Base-by-base conservation (phyloP, 371 early-diverging fungal species). In the Neoconidiobolus thromboides region DNA sequence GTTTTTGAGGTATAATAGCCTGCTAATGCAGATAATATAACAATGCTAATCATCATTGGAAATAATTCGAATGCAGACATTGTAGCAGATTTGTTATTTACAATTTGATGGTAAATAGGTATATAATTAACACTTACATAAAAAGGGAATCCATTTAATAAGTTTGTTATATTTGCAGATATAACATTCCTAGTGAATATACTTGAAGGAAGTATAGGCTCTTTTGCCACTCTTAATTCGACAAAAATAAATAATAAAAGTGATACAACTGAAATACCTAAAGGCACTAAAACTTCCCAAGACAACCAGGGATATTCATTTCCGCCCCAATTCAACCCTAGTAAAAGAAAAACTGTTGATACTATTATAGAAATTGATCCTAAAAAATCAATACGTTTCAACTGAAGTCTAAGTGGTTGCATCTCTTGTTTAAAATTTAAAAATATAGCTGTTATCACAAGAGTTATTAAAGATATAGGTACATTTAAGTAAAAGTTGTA, bases 91-190 rank as follows among this genome's bases (percentile, higher is more conserved):
- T 43, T 14, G 3, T 42, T 36, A 0, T 71, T 64, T 48, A 87
- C 86, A 43, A 87, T 78, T 62, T 84, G 86, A 69, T 85, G 86
- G 68, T 82, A 91, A 5, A 86, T 69, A 10, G 92, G 91, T 0
- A 84, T 62, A 50, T 77, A 83, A 62, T 75, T 81, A 50, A 82
- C 67, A 3, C 72, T 62, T 0, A 67, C 66, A 48, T 76, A 73
- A 68, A 79, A 78, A 14, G 67, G 66, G 52, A 76, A 67, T 14
- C 82, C 78, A 37, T 73, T 69, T 48, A 73, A 71, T 55, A 80
- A 73, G 50, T 73, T 73, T 15, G 69, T 57, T 64, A 61, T 64
- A 52, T 75, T 73, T 40, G 74, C 67, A 3, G 63, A 60, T 3
- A 73, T 58, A 59, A 68, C 5, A 51, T 43, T 56, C 5, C 61